Evolutionary conservation across 495 filamentous ascomycete genomes (phyloP), one percentile per base, ranked within the genome.

Genomic region (Penicillium coprophilum): DNA sequence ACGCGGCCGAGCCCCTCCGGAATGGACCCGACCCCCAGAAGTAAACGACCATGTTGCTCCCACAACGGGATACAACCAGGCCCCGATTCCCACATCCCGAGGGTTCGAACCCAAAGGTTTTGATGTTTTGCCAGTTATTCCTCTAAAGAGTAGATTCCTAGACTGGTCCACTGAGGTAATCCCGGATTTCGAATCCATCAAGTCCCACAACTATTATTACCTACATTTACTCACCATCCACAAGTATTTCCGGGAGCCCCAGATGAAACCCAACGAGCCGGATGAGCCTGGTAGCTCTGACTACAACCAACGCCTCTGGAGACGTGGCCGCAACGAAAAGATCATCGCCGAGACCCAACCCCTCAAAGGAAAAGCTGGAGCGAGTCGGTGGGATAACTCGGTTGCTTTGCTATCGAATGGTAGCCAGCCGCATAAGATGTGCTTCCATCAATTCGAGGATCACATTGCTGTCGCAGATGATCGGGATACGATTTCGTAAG

Each of bases 271-370:
- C 13, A 90, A 87, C 50, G 94, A 99, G 62, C 88, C 92, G 24
- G 94, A 99, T 57, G 94, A 99, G 71, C 94, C 94, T 20, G 94
- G 94, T 12, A 96, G 90, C 60, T 85, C 90, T n/a, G 92, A 97
- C 64, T 97, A 99, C 72, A 99, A 99, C 68, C 83, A 91, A 61
- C 85, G 94, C 19, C 77, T 99, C 4, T 99, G 95, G 95, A 81
- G 94, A 48, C 82, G 94, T 52, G 87, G 90, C 46, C 87, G 94
- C 39, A 99, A 99, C 61, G 94, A 99, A 66, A 85, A 82, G 47
- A 96, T 96, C 55, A 85, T 99, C 46, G 79, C 85, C 31, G 88
- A 91, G 61, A 97, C 95, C 2, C 94, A 99, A 60, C 91, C 91
- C 0, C 87, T 95, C 54, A 99, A 97, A 66, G 85, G 89, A 24